Base-by-base conservation (phyloP, 331 rosid species). In the Rosa hybrid region DNA sequence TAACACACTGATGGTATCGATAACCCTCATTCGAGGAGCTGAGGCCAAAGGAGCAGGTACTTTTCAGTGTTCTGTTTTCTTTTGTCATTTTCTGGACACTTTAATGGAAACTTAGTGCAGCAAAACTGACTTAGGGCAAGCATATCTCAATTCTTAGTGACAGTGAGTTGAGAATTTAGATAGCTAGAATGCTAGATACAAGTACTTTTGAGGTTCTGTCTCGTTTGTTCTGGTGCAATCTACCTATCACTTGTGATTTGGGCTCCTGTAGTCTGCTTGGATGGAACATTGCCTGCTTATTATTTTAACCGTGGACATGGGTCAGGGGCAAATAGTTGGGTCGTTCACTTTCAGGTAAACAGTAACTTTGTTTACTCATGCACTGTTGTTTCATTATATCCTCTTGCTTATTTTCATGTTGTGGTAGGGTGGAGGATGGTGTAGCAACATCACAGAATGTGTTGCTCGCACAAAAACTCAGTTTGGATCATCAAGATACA, bases 341-440 rank as follows among this genome's bases (percentile, higher is more conserved):
- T 96, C 75, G 72, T 96, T 81, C 88, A 91, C 74, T 89, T 96
- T 86, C 92, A 96, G 98, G 99, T 95, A 65, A 60, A 34, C 12
- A 65, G 16, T 16, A 38, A 38, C 6, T 6, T 63, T 34, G 9
- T 67, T 9, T 17, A 38, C 21, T 65, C 41, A 6, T 30, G 45
- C 71, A 67, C 23, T 14, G 48, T 7, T 7, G 48, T 38, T 60
- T 64, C 69, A 67, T 4, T 67, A 34, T 8, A 38, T 67, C 48
- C 16, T 65, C 44, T 41, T 68, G 48, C 48, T 3, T 2, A 23
- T 59, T 21, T 2, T 59, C 7, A 65, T 16, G 9, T 45, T 83
- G 75, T 89, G 87, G 82, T 90, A 96, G 98, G 98, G 99, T 69
- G 99, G 99, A 80, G 99, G 96, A 72, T 96, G 98, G 97, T 96